Evolutionary conservation across 495 filamentous ascomycete genomes (phyloP).

Genomic region (Sphaerosporella brunnea): DNA sequence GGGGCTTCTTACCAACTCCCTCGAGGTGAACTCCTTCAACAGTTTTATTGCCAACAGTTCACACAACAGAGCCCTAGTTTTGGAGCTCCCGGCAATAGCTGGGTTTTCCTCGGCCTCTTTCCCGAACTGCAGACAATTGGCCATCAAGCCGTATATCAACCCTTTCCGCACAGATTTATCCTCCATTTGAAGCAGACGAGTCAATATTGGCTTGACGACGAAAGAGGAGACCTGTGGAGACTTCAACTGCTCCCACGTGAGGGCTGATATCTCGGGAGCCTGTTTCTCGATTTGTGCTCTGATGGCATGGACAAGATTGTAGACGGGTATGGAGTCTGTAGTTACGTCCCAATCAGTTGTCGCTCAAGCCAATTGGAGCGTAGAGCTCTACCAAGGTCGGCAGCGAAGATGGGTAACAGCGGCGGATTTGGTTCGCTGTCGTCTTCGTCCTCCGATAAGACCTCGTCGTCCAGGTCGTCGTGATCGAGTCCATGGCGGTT

Average conservation of each 20-base stretch:
- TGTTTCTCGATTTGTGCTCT: conserved; percentile 59
- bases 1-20: conserved; percentile 42
- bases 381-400: conserved; percentile 48
- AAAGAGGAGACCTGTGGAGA: conserved; percentile 93
- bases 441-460: not conserved
- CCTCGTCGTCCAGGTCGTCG: too few species aligned
- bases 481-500: not conserved
- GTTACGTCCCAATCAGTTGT: not conserved
- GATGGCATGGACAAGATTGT: conserved; percentile 75
- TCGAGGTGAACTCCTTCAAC: conserved; percentile 68
- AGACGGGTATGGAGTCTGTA: conserved; percentile 62
- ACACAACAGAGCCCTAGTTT: conserved; percentile 67
- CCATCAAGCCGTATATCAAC: conserved; percentile 75
- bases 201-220: conserved; percentile 60
- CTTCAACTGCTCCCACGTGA: conserved; percentile 89
- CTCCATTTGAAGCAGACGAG: conserved; percentile 46
- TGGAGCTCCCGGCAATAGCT: conserved; percentile 62
- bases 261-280: conserved; percentile 77
- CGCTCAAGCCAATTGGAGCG: not conserved
- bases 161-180: conserved; percentile 61
- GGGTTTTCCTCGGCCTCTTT: conserved; percentile 69
- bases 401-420: conserved; percentile 65
- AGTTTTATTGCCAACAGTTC: conserved; percentile 85
- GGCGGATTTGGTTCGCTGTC: conserved; percentile 30
- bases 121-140: conserved; percentile 80